Conservation (phyloP, 169 alveolate species). For the Cryptosporidium tyzzeri region DNA sequence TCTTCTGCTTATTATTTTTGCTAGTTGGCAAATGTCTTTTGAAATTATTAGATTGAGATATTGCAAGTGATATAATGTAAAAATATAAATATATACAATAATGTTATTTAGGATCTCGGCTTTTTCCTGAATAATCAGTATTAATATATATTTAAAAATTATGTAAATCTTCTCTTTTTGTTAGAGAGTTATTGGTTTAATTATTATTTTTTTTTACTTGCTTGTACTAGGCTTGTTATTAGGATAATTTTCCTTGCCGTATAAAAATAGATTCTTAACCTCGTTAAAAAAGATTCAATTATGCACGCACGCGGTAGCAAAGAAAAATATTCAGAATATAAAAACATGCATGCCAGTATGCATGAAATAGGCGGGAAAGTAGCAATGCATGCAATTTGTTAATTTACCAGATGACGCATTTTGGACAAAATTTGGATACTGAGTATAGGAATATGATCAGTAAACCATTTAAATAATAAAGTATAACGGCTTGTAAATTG, state of each 20-base stretch:
- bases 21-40: background rate
- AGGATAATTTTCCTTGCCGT: constrained; percentile 4
- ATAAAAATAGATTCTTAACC: constrained; percentile 64
- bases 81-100: constrained; percentile 8
- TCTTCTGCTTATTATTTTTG: background rate
- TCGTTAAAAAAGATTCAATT: constrained; percentile 54
- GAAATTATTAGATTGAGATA: background rate
- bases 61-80: background rate
- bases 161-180: background rate
- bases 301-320: constrained; percentile 63
- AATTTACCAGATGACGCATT: background rate
- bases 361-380: background rate
- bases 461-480: too few species aligned
- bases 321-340: background rate
- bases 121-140: constrained; percentile 1
- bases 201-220: background rate
- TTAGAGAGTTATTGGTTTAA: background rate
- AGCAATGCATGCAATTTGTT: background rate
- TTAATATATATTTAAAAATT: too few species aligned
- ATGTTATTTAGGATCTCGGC: constrained; percentile 21
- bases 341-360: background rate
- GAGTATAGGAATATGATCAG: too few species aligned
- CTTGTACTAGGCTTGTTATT: background rate
- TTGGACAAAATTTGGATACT: background rate
- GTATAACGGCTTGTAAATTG: too few species aligned